These are phyloP conservation scores for Malus asiatica DNA, from an alignment of 306 rosid species.

Conservation along the genomic window DNA sequence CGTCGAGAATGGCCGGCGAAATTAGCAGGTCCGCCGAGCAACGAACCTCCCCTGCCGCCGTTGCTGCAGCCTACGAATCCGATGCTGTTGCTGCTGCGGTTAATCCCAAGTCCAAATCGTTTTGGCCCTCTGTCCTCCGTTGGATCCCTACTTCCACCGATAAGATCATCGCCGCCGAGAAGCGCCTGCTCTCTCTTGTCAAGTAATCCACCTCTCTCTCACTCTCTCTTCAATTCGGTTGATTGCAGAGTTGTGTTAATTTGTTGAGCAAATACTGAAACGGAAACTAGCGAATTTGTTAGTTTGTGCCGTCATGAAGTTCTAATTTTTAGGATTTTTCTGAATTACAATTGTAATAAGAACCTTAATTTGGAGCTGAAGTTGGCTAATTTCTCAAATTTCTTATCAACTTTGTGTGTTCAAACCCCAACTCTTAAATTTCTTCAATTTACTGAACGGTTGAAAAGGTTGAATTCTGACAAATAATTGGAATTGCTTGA, in stretches of 20 bases:
- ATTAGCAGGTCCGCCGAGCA: conserved; percentile 32
- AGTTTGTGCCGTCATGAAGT: not conserved
- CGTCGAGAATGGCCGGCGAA: conserved; percentile 57
- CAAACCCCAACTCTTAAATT: not conserved
- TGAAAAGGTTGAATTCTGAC: not conserved
- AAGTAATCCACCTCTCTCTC: conserved; percentile 39
- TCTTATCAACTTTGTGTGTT: not conserved
- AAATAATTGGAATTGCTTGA: conserved; percentile 10
- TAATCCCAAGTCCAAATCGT: conserved; percentile 21
- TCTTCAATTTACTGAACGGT: not conserved
- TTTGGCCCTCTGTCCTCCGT: conserved; percentile 80
- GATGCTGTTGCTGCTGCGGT: not conserved
- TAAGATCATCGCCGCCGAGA: conserved; percentile 76
- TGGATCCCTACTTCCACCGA: conserved; percentile 91
- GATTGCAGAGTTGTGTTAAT: not conserved
- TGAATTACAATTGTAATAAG: not conserved
- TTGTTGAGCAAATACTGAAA: not conserved
- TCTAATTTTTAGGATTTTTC: not conserved
- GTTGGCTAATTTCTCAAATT: not conserved
- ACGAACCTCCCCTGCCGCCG: conserved; percentile 19
- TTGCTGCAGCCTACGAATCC: not conserved
- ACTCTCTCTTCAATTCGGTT: not conserved
- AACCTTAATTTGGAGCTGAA: not conserved
- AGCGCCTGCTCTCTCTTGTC: conserved; percentile 85
- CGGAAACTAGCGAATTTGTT: not conserved